Evolutionary conservation across 768 basidiomycete species (phyloP).

Genomic region (Lactarius evosmus): DNA sequence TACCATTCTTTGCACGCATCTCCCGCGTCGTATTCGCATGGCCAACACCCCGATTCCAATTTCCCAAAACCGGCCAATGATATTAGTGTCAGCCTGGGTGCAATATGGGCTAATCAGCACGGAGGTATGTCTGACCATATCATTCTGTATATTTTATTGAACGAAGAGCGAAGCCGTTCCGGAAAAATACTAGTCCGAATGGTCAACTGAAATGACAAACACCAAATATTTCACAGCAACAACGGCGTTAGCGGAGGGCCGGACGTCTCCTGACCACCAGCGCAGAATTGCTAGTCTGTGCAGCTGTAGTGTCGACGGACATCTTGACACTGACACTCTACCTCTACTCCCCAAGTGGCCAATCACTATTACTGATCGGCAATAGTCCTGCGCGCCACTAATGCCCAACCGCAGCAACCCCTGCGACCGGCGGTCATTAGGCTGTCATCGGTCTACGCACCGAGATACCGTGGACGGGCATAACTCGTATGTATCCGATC

Average conservation of each 20-base stretch:
- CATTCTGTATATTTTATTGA: not conserved
- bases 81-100: not conserved
- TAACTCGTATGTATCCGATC: not conserved
- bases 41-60: not conserved
- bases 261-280: not conserved
- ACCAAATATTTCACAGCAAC: not conserved
- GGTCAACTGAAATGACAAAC: not conserved
- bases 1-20: not conserved
- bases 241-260: not conserved
- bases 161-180: not conserved
- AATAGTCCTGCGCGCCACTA: not conserved
- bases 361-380: slow-evolving; percentile 4
- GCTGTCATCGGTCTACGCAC: not conserved
- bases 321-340: not conserved
- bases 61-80: not conserved
- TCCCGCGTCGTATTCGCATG: not conserved
- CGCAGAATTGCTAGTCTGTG: not conserved
- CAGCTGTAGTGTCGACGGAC: not conserved
- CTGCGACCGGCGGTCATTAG: not conserved
- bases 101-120: not conserved
- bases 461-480: not conserved
- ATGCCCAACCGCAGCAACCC: not conserved
- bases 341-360: not conserved
- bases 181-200: not conserved
- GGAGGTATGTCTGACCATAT: not conserved